phyloP scores from a whole-genome alignment of 306 rosid genomes.

The Quercus rubra region DNA sequence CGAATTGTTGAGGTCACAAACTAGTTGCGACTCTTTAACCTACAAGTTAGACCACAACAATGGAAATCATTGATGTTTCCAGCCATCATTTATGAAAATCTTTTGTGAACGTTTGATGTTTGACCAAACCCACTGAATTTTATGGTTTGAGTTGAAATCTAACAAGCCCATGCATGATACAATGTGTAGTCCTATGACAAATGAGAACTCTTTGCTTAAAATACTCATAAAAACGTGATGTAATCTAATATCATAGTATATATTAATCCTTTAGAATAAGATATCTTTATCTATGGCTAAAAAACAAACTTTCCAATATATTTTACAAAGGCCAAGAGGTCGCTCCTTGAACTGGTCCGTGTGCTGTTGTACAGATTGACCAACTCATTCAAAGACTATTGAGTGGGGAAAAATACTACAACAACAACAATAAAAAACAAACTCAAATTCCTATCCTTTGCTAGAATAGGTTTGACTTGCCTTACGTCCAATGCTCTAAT shows the following conservation, averaged over 20 bases:
- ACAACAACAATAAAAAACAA: neutral
- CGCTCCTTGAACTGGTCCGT: neutral
- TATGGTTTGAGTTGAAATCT: too few species aligned
- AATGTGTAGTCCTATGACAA: too few species aligned
- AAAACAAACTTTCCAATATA: neutral
- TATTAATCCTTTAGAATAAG: neutral
- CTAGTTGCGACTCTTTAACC: too few species aligned
- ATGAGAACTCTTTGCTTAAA: neutral
- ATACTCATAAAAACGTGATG: neutral
- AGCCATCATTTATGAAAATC: too few species aligned
- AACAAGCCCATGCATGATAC: too few species aligned
- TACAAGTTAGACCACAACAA: too few species aligned
- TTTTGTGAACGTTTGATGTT: too few species aligned
- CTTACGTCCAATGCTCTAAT: neutral
- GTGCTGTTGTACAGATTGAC: neutral
- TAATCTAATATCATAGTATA: neutral
- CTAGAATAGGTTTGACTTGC: neutral
- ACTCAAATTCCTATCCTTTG: too few species aligned
- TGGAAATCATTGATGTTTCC: too few species aligned
- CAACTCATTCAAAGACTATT: neutral
- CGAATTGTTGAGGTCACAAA: too few species aligned
- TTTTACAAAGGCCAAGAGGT: neutral
- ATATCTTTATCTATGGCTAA: neutral
- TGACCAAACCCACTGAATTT: too few species aligned
- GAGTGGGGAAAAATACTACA: neutral